Evolutionary conservation across 768 basidiomycete species (phyloP).

Genomic region (Trametes meyenii): DNA sequence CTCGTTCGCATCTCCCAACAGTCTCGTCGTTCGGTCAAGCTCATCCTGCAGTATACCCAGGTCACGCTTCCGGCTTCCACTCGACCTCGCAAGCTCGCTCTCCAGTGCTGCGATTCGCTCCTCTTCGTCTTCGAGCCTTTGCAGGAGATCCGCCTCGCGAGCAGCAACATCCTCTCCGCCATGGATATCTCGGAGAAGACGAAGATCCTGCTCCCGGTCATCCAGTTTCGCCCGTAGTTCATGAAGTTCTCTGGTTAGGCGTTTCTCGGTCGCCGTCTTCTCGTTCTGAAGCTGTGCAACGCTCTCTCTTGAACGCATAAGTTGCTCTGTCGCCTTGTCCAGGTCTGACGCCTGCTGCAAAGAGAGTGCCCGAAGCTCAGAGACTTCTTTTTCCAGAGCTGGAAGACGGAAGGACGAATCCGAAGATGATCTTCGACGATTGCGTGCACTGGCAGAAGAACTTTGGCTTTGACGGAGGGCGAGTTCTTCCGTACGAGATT

Average conservation of each 20-base stretch:
- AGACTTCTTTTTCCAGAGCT: constrained; percentile 58
- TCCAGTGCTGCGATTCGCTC: constrained; percentile 65
- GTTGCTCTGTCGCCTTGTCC: constrained; percentile 46
- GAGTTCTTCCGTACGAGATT: constrained; percentile 20
- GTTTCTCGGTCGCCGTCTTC: constrained; percentile 55
- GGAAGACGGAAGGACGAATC: constrained; percentile 52
- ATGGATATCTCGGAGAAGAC: constrained; percentile 42
- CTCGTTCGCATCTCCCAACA: constrained; percentile 40
- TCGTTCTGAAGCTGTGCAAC: constrained; percentile 60
- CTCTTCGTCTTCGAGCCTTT: constrained; percentile 74
- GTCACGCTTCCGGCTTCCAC: constrained; percentile 31
- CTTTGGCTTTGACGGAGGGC: constrained; percentile 21
- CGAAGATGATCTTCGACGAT: constrained; percentile 62
- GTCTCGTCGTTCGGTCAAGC: constrained; percentile 41
- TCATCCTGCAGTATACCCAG: constrained; percentile 37
- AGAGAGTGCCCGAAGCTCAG: constrained; percentile 47
- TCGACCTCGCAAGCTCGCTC: constrained; percentile 45
- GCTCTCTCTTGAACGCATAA: constrained; percentile 46
- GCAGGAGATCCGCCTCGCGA: constrained; percentile 63
- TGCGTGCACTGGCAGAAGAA: constrained; percentile 14
- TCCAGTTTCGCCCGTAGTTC: constrained; percentile 48
- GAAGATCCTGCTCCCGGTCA: constrained; percentile 63
- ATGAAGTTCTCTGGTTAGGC: constrained; percentile 45
- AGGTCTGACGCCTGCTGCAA: constrained; percentile 50
- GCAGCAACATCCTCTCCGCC: constrained; percentile 41